These are phyloP conservation scores for Calonectria multiphialidica DNA, from an alignment of 2,329 filamentous ascomycete genomes.

Conservation along the genomic window DNA sequence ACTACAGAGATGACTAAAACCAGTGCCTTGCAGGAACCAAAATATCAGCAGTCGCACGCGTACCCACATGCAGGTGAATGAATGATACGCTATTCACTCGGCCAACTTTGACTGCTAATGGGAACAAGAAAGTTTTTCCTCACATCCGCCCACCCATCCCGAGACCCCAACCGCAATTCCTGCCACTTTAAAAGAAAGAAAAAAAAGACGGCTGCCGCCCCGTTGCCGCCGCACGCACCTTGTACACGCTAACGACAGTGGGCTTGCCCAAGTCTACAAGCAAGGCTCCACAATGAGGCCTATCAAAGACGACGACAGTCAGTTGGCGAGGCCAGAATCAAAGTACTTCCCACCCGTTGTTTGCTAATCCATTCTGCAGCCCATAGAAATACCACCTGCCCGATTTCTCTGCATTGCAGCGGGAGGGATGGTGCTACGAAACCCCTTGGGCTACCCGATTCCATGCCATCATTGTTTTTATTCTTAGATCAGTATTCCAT, in stretches of 20 bases:
- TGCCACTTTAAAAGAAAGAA: not conserved
- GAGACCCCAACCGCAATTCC: not conserved
- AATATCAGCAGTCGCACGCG: not conserved
- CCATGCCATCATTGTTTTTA: not conserved
- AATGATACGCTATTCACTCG: not conserved
- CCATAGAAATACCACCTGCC: not conserved
- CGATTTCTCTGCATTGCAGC: not conserved
- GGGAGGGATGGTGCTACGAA: not conserved
- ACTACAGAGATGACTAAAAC: not conserved
- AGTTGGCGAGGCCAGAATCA: constrained; percentile 12
- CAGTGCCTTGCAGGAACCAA: not conserved
- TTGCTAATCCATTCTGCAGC: not conserved
- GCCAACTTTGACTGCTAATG: not conserved
- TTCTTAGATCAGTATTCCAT: not conserved
- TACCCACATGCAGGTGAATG: not conserved
- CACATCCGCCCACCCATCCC: not conserved
- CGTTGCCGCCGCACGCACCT: constrained; percentile 14
- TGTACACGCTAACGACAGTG: constrained; percentile 14
- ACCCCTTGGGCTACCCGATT: not conserved
- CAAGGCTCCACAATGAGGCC: constrained; percentile 16
- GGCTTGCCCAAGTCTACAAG: constrained; percentile 21
- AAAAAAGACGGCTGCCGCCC: not conserved
- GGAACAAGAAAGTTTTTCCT: not conserved
- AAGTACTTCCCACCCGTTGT: not conserved
- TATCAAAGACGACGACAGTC: constrained; percentile 10